A percentile compares a stretch with the other conserved stretches of the same genome.
phyloP scores from a whole-genome alignment of 305 asterid genomes.

The Ajuga reptans region DNA sequence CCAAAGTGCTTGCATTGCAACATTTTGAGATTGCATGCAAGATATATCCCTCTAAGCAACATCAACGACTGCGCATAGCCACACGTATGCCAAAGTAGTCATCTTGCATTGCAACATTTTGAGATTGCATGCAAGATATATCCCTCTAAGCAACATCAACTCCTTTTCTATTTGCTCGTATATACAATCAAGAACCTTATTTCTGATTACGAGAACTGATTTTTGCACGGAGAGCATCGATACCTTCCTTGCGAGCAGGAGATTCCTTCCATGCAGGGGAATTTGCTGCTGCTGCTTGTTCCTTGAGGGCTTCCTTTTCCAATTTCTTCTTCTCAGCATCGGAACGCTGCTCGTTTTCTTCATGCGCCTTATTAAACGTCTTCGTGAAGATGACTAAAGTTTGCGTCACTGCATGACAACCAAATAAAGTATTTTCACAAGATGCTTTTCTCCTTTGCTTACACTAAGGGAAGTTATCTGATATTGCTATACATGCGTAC shows the following conservation, averaged over 20 bases:
- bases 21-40: slow-evolving; percentile 13
- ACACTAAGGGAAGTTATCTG: slow-evolving; percentile 13
- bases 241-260: slow-evolving; percentile 60
- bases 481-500: neutral
- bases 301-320: slow-evolving; percentile 90
- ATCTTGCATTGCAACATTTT: neutral
- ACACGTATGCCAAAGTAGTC: neutral
- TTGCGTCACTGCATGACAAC: slow-evolving; percentile 69
- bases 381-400: slow-evolving; percentile 70
- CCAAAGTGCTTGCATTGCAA: neutral
- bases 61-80: neutral
- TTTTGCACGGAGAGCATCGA: slow-evolving; percentile 51
- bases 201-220: slow-evolving; percentile 35
- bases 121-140: slow-evolving; percentile 9
- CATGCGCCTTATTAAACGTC: slow-evolving; percentile 74
- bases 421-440: slow-evolving; percentile 11
- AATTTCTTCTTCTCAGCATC: slow-evolving; percentile 87
- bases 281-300: slow-evolving; percentile 58
- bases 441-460: neutral
- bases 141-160: slow-evolving; percentile 2
- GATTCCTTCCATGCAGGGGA: slow-evolving; percentile 68
- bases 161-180: neutral
- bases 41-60: neutral
- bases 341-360: slow-evolving; percentile 71
- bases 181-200: slow-evolving; percentile 27